phyloP scores from a whole-genome alignment of 139 green algal genomes.

The Yamagishiella unicocca region DNA sequence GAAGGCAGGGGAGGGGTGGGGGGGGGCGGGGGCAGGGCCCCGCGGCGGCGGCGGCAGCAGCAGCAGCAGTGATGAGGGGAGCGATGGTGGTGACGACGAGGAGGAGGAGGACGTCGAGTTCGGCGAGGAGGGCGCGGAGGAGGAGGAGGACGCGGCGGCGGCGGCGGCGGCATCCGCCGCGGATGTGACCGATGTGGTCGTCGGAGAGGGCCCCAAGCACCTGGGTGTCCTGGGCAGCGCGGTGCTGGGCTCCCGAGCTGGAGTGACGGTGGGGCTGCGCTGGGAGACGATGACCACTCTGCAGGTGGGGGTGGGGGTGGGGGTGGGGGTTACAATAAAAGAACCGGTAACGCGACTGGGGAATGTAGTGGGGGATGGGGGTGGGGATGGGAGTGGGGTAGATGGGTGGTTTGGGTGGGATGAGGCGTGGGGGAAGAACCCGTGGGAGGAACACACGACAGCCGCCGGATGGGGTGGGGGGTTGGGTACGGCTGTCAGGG shows the following conservation, averaged over 20 bases:
- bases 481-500: not conserved
- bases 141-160: not conserved
- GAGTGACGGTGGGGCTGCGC: not conserved
- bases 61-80: not conserved
- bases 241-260: not conserved
- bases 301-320: not conserved
- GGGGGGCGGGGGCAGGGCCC: not conserved
- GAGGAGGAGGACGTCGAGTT: not conserved
- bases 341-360: too few relatives aligned
- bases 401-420: not conserved
- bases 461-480: not conserved
- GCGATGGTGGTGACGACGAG: not conserved
- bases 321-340: too few relatives aligned
- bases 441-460: too few relatives aligned
- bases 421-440: too few relatives aligned
- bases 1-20: not conserved
- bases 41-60: not conserved
- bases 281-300: slow-evolving; percentile 36
- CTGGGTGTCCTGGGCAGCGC: not conserved
- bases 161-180: not conserved
- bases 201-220: too few relatives aligned
- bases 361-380: not conserved
- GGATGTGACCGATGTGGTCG: not conserved
- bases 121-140: not conserved
- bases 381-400: not conserved